Percentiles rank a stretch among this genome's conserved stretches.
These are phyloP conservation scores for Rhytidhysteron rufulum DNA, from an alignment of 2,329 filamentous ascomycete genomes.

Conservation along the genomic window DNA sequence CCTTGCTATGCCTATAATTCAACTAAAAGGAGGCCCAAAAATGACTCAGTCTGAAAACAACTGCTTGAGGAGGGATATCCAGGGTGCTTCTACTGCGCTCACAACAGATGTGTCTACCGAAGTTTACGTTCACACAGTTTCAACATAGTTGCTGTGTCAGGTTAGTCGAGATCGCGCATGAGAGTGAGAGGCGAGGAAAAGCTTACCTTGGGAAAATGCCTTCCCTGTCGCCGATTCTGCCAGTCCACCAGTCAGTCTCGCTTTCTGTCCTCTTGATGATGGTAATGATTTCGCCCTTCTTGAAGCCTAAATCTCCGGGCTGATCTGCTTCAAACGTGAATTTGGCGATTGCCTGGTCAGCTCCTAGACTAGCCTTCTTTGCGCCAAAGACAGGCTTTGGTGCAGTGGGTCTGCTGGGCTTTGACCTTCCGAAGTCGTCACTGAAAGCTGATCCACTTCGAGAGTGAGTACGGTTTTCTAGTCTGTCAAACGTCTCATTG, in stretches of 20 bases:
- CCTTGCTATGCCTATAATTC: too few relatives aligned
- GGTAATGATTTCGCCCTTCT: constrained; percentile 95
- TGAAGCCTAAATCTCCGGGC: constrained; percentile 87
- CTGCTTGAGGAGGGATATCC: too few relatives aligned
- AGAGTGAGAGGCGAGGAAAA: not conserved
- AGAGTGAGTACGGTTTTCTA: constrained; percentile 30
- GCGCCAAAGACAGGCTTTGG: constrained; percentile 80
- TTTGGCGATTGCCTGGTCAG: constrained; percentile 82
- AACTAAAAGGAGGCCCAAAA: too few relatives aligned
- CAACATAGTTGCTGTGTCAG: constrained; percentile 37
- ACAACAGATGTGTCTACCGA: too few relatives aligned
- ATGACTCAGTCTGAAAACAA: too few relatives aligned
- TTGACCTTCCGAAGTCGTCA: constrained; percentile 50
- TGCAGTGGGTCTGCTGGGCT: constrained; percentile 74
- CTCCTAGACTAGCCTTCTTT: constrained; percentile 42
- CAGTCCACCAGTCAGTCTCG: constrained; percentile 97
- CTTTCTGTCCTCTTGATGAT: constrained; percentile 93
- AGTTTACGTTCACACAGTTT: too few relatives aligned
- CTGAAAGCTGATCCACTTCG: constrained; percentile 39
- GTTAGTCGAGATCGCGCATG: not conserved
- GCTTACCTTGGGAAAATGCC: constrained; percentile 86
- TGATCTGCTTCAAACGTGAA: constrained; percentile 95
- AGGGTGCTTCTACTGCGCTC: too few relatives aligned
- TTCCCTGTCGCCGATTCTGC: constrained; percentile 75
- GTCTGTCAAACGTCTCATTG: constrained; percentile 48